phyloP scores from a whole-genome alignment of 1,139 yeast species.

The Geotrichum aggregatum region DNA sequence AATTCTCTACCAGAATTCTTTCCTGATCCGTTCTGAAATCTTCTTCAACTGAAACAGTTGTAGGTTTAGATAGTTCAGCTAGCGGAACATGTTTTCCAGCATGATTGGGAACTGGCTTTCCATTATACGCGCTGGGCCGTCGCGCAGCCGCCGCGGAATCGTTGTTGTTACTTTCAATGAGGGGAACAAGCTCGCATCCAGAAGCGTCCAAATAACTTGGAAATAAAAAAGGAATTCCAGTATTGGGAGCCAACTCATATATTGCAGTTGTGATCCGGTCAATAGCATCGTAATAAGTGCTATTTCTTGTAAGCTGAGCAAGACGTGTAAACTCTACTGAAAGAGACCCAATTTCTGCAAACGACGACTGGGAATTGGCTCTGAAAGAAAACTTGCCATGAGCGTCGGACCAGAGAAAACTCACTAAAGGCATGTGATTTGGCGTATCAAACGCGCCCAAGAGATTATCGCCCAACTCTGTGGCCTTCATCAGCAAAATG shows the following conservation, averaged over 20 bases:
- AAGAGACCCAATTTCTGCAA: constrained; percentile 67
- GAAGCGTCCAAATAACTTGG: constrained; percentile 48
- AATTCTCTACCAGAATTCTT: no score
- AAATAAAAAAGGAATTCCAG: constrained; percentile 41
- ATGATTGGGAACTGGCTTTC: no score
- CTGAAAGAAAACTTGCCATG: constrained; percentile 31
- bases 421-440: constrained; percentile 64
- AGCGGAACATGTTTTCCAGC: no score
- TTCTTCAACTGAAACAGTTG: no score
- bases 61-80: no score
- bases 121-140: background rate
- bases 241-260: constrained; percentile 37
- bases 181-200: constrained; percentile 42
- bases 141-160: background rate
- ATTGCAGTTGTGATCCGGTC: constrained; percentile 45
- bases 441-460: constrained; percentile 67
- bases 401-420: constrained; percentile 54
- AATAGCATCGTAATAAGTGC: constrained; percentile 46
- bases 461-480: constrained; percentile 61
- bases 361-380: constrained; percentile 42
- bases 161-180: background rate
- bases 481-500: constrained; percentile 53
- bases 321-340: constrained; percentile 67
- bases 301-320: constrained; percentile 61
- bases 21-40: no score